These are phyloP conservation scores for Aureoboletus auriporus DNA, from an alignment of 768 basidiomycete genomes.

Conservation along the genomic window DNA sequence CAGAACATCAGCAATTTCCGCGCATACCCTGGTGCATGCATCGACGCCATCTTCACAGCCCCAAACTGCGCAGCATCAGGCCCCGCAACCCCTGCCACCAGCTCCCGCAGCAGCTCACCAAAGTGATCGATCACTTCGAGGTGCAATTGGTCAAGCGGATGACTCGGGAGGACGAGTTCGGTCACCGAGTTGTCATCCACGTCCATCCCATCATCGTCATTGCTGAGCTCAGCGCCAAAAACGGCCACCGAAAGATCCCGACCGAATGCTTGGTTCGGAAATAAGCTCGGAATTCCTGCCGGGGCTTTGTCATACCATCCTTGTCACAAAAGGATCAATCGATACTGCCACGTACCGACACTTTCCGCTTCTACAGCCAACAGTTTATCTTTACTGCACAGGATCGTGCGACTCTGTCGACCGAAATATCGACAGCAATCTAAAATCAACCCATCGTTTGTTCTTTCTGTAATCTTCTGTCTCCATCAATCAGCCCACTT, in stretches of 20 bases:
- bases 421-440: conserved; percentile 71
- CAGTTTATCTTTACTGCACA: conserved; percentile 70
- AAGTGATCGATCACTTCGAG: conserved; percentile 69
- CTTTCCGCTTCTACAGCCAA: conserved; percentile 51
- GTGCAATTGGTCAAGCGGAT: conserved; percentile 65
- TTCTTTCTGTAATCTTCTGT: conserved; percentile 33
- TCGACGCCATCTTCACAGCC: conserved; percentile 34
- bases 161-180: conserved; percentile 41
- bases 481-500: neutral
- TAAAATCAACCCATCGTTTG: conserved; percentile 67
- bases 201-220: conserved; percentile 51
- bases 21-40: conserved; percentile 53
- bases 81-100: conserved; percentile 53
- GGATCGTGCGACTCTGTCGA: conserved; percentile 42
- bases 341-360: conserved; percentile 33
- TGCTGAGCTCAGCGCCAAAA: conserved; percentile 33
- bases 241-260: conserved; percentile 47
- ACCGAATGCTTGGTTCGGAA: conserved; percentile 41
- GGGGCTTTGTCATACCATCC: conserved; percentile 11
- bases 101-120: conserved; percentile 51
- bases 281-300: conserved; percentile 22
- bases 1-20: conserved; percentile 44
- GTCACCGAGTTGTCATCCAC: conserved; percentile 50
- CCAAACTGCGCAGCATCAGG: conserved; percentile 41
- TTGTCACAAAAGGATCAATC: too few species aligned